Evolutionary conservation across 257 asterid genomes (phyloP).

Genomic region (Fraxinus pennsylvanica): DNA sequence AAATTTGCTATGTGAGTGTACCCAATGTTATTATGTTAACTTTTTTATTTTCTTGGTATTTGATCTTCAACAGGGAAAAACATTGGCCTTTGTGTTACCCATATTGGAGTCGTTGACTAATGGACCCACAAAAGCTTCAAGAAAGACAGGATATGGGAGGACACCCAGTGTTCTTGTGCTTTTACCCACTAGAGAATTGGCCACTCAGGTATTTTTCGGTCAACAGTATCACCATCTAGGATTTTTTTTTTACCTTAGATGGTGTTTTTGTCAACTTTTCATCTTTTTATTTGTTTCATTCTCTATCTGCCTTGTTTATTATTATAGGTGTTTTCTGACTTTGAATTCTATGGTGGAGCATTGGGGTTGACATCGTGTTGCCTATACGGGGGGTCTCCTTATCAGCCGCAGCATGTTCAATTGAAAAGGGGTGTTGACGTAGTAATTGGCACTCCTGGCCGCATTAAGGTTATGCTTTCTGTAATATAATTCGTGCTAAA

Average conservation of each 20-base stretch:
- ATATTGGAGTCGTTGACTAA: slow-evolving; percentile 80
- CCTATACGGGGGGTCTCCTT: slow-evolving; percentile 83
- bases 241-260: background rate
- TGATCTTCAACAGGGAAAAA: slow-evolving; percentile 64
- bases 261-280: background rate
- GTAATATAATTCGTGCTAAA: background rate
- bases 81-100: slow-evolving; percentile 92
- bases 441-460: slow-evolving; percentile 91
- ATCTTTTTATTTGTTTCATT: background rate
- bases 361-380: slow-evolving; percentile 80
- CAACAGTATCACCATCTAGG: background rate
- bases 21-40: background rate
- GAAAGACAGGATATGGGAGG: slow-evolving; percentile 80
- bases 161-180: slow-evolving; percentile 90
- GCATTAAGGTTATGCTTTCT: slow-evolving; percentile 62
- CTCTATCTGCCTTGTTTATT: background rate
- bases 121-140: slow-evolving; percentile 55
- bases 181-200: slow-evolving; percentile 94
- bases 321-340: slow-evolving; percentile 68
- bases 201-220: slow-evolving; percentile 61
- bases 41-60: background rate
- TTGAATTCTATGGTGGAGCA: slow-evolving; percentile 72
- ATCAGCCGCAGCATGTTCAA: slow-evolving; percentile 52
- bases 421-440: slow-evolving; percentile 86
- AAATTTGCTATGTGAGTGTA: background rate